phyloP scores from a whole-genome alignment of 2,329 filamentous ascomycete genomes.

The Fusarium transvaalense region DNA sequence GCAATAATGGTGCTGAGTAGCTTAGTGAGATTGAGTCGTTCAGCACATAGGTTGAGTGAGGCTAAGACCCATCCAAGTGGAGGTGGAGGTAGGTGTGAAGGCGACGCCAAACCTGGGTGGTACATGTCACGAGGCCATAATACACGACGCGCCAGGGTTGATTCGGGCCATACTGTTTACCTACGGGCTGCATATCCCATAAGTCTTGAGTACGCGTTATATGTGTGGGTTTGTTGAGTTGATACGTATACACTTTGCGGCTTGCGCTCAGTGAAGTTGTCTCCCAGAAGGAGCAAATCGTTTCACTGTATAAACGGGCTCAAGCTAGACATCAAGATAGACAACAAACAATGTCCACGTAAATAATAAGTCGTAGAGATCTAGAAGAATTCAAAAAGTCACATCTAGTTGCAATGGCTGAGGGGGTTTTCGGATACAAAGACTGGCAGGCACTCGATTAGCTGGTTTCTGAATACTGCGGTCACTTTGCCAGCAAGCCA shows the following conservation, averaged over 20 bases:
- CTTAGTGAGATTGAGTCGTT: neutral
- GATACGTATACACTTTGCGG: neutral
- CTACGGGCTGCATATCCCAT: neutral
- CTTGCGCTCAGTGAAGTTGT: neutral
- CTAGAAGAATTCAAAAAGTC: neutral
- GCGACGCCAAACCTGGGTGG: conserved; percentile 1
- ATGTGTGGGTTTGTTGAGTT: neutral
- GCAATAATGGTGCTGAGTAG: neutral
- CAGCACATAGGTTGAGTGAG: neutral
- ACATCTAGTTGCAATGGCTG: neutral
- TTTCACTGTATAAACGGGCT: neutral
- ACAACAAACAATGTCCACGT: neutral
- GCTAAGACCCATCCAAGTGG: conserved; percentile 8
- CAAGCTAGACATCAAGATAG: neutral
- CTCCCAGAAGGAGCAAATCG: neutral
- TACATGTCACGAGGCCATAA: conserved; percentile 7
- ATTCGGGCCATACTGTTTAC: neutral
- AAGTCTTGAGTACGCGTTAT: neutral
- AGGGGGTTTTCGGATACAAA: neutral
- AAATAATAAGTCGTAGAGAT: neutral
- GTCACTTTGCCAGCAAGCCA: neutral
- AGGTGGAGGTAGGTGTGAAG: conserved; percentile 3
- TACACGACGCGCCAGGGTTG: neutral
- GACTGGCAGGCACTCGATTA: neutral
- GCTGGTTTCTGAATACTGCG: neutral